Percentiles rank a stretch among this genome's conserved stretches.
These are phyloP conservation scores for Ganoderma meredithae DNA, from an alignment of 1,284 basidiomycete genomes.

Conservation along the genomic window DNA sequence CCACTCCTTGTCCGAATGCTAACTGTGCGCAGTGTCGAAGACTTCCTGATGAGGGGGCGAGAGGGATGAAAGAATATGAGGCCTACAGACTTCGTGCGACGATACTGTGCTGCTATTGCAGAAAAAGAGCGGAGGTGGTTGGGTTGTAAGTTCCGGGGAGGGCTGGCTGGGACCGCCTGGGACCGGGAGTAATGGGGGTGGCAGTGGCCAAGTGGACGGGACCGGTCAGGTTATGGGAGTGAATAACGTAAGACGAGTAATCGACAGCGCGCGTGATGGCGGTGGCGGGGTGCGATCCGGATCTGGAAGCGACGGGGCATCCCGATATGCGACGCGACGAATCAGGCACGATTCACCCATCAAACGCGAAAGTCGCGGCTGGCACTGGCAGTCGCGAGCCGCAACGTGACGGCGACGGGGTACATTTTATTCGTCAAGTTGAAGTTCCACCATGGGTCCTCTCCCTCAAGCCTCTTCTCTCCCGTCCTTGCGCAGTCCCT, in stretches of 20 bases:
- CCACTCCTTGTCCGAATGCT: not conserved
- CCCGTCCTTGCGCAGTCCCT: not conserved
- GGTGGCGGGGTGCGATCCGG: not conserved
- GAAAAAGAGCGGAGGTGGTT: not conserved
- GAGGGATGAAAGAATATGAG: not conserved
- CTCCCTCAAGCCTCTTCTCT: not conserved
- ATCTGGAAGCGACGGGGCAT: not conserved
- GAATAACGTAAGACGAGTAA: not conserved
- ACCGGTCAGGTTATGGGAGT: not conserved
- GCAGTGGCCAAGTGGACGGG: not conserved
- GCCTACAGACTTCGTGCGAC: too few relatives aligned
- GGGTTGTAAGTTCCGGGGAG: not conserved
- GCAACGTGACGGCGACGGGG: conserved; percentile 15
- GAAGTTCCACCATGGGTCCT: not conserved
- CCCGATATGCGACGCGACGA: conserved; percentile 1
- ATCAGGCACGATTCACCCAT: conserved; percentile 13
- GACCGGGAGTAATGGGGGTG: not conserved
- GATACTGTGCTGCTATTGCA: not conserved
- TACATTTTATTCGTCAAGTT: not conserved
- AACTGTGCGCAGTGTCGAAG: too few relatives aligned
- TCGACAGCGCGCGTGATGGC: not conserved
- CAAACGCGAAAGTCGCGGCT: conserved; percentile 17
- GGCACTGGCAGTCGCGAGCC: not conserved
- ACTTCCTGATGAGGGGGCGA: not conserved
- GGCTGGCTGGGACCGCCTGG: not conserved